Evolutionary conservation across 2,329 filamentous ascomycete genomes (phyloP).

Genomic region (Mollisiaceae sp.): DNA sequence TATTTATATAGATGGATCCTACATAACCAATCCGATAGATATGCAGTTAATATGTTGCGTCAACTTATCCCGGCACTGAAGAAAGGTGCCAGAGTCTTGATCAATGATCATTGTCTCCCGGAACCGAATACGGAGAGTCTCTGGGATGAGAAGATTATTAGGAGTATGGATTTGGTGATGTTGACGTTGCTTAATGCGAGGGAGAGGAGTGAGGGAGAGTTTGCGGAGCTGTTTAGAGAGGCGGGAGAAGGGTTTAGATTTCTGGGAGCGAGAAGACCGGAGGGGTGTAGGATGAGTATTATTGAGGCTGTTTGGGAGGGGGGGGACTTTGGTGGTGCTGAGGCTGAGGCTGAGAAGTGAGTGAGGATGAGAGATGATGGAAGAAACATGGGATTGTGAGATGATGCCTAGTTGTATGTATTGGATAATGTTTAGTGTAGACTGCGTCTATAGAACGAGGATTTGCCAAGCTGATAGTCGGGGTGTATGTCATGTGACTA

Average conservation of each 20-base stretch:
- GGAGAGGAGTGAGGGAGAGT: conserved; percentile 55
- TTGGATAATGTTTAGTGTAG: neutral
- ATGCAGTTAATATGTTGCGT: conserved; percentile 54
- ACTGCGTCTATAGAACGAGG: neutral
- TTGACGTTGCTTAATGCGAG: conserved; percentile 56
- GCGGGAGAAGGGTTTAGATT: conserved; percentile 49
- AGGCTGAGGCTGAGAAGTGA: neutral
- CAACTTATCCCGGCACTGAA: conserved; percentile 60
- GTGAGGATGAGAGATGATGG: neutral
- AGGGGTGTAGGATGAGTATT: conserved; percentile 54
- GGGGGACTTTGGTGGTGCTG: conserved; percentile 30
- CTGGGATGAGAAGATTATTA: conserved; percentile 54
- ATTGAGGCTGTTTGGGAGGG: conserved; percentile 54
- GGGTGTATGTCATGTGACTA: no score
- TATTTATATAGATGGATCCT: conserved; percentile 66
- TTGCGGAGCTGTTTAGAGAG: conserved; percentile 50
- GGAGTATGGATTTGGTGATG: conserved; percentile 59
- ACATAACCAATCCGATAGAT: conserved; percentile 64
- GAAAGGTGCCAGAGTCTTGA: conserved; percentile 51
- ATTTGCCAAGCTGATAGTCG: no score
- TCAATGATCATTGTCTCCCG: conserved; percentile 53
- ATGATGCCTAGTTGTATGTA: neutral
- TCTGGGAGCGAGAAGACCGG: conserved; percentile 48
- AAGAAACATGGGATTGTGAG: neutral
- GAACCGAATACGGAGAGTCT: conserved; percentile 47